Base-by-base conservation (phyloP, 1,284 basidiomycete genomes). In the Melampsora medusae region DNA sequence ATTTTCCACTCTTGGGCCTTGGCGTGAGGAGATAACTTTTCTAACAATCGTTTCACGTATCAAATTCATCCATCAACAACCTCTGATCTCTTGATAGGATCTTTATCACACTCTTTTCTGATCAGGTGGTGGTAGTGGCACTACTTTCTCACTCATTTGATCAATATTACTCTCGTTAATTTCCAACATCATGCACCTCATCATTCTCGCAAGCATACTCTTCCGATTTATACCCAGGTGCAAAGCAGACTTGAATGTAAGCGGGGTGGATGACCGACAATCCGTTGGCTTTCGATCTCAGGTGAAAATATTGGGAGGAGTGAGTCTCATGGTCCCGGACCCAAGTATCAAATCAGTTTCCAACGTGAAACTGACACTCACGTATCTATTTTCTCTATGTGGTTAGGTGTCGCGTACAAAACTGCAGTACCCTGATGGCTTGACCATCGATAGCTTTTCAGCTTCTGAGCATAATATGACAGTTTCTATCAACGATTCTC, bases 401-500 rank as follows among this genome's bases (percentile, higher is more conserved):
- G n/a, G 6, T 0, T 19, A 62, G 61, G 61, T 28, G 17, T 31
- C 25, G 22, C 19, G 33, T 31, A 62, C 61, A 7, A 62, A 35
- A 19, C 25, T 62, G 33, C n/a, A 31, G 19, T 62, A 31, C 61
- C 25, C 25, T 14, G 33, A 62, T 35, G 33, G 28, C 19, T 35
- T 62, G 19, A 31, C 33, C 28, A 62, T 62, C 17, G 61, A 62
- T 62, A 62, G n/a, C 19, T 62, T 31, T 35, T 62, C 61, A 9
- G 16, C 25, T 19, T 35, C 25, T 31, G 28, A 28, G 28, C 61
- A 62, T 35, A 28, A 62, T 19, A 31, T 62, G 33, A 62, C 25
- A 7, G 28, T 62, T 14, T 17, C 25, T 19, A 62, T 31, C 19
- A 62, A 62, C 17, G 7, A 9, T 35, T 19, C 25, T 7, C 61